Conservation (phyloP, 2,329 filamentous ascomycete species). For the Aspergillus intermedius region DNA sequence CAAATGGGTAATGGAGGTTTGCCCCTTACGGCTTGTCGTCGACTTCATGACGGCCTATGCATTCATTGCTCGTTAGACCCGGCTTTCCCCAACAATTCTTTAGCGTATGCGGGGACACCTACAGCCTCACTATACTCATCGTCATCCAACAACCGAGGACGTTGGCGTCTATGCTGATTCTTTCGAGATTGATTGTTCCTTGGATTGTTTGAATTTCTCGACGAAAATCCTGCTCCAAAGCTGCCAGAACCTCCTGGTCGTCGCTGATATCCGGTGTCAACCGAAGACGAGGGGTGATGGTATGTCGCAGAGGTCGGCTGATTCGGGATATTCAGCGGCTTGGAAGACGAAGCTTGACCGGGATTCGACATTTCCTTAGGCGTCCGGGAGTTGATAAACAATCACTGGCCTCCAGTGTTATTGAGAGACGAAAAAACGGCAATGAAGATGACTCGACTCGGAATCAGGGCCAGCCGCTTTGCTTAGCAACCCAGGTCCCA, state of each 20-base stretch:
- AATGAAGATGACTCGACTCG: neutral
- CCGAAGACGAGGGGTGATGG: conserved; percentile 17
- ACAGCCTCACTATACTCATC: conserved; percentile 79
- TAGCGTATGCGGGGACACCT: conserved; percentile 30
- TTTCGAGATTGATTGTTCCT: conserved; percentile 70
- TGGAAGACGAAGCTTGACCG: conserved; percentile 32
- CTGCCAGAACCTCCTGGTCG: conserved; percentile 36
- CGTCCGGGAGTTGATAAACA: neutral
- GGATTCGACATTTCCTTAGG: conserved; percentile 34
- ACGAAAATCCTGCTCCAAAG: conserved; percentile 33
- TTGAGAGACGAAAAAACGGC: conserved; percentile 4
- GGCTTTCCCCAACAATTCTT: conserved; percentile 4
- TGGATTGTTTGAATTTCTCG: conserved; percentile 31
- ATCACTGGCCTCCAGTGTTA: neutral
- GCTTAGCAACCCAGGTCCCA: neutral
- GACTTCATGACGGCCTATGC: conserved; percentile 56
- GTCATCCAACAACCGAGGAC: conserved; percentile 69
- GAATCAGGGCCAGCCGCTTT: neutral
- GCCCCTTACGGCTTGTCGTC: conserved; percentile 69
- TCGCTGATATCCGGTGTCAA: conserved; percentile 34
- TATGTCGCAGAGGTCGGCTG: conserved; percentile 28
- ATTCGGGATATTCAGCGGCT: conserved; percentile 32
- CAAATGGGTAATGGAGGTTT: conserved; percentile 94
- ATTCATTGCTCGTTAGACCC: conserved; percentile 10
- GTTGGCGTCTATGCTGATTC: conserved; percentile 78